phyloP scores from a whole-genome alignment of 371 early-diverging fungal species.

The Zancudomyces culisetae region DNA sequence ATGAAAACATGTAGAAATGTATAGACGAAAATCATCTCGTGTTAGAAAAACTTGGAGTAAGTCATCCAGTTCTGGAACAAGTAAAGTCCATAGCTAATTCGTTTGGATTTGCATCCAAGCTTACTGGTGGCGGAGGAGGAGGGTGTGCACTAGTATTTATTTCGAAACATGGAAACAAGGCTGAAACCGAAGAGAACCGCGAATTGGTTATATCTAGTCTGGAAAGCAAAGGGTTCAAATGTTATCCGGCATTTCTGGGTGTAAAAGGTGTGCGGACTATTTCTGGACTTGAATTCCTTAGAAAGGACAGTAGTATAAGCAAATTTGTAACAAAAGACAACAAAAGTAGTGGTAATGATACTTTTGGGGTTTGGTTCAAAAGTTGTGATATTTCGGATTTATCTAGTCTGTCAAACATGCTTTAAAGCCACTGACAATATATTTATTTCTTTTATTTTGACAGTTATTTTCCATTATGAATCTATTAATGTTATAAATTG shows the following conservation, averaged over 20 bases:
- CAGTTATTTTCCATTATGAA: too few species aligned
- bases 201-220: background rate
- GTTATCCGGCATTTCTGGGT: conserved; percentile 1
- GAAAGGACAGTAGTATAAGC: background rate
- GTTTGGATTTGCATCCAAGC: conserved; percentile 51
- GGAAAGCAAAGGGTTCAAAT: conserved; percentile 18
- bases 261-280: background rate
- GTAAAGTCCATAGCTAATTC: conserved; percentile 42
- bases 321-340: background rate
- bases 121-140: conserved; percentile 96
- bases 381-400: conserved; percentile 13
- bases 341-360: too few species aligned
- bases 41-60: conserved; percentile 53
- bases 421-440: too few species aligned
- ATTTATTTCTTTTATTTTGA: too few species aligned
- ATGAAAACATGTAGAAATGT: conserved; percentile 31
- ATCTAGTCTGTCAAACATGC: conserved; percentile 34
- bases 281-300: background rate
- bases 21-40: conserved; percentile 69
- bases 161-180: conserved; percentile 7
- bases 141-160: conserved; percentile 79
- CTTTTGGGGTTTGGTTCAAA: background rate
- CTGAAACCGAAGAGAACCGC: background rate
- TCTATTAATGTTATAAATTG: too few species aligned
- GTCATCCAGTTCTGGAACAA: conserved; percentile 62